Conservation (phyloP, 371 early-diverging fungal genomes). For the Rhizopus stolonifer region DNA sequence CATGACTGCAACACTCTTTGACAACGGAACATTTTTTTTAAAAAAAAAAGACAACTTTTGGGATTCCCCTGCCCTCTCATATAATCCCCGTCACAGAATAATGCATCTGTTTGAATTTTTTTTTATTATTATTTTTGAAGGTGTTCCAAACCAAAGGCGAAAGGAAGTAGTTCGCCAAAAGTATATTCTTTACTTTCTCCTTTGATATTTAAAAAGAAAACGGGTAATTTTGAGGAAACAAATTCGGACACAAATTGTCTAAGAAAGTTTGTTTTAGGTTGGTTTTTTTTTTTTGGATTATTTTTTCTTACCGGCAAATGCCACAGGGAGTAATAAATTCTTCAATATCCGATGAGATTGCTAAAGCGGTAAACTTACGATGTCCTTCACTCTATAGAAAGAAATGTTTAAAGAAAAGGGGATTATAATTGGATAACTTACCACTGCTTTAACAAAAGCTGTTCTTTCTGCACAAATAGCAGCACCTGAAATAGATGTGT, state of each 20-base stretch:
- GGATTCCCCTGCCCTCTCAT: no score
- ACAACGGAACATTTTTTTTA: background rate
- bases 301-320: slow-evolving; percentile 61
- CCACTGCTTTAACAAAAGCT: slow-evolving; percentile 80
- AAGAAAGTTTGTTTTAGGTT: background rate
- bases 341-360: slow-evolving; percentile 58
- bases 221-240: slow-evolving; percentile 55
- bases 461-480: slow-evolving; percentile 86
- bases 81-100: no score
- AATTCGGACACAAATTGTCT: slow-evolving; percentile 84
- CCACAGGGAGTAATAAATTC: slow-evolving; percentile 76
- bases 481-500: slow-evolving; percentile 35
- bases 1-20: no score
- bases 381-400: slow-evolving; percentile 64
- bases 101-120: no score
- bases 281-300: no score
- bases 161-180: slow-evolving; percentile 62
- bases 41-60: background rate
- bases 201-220: slow-evolving; percentile 56
- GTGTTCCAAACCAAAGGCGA: slow-evolving; percentile 63
- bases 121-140: slow-evolving; percentile 2
- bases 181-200: slow-evolving; percentile 48
- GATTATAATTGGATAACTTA: slow-evolving; percentile 36
- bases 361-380: slow-evolving; percentile 63
- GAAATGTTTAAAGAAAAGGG: background rate